Conservation (phyloP, 192 early-diverging fungal genomes). For the Coemansia sp. region DNA sequence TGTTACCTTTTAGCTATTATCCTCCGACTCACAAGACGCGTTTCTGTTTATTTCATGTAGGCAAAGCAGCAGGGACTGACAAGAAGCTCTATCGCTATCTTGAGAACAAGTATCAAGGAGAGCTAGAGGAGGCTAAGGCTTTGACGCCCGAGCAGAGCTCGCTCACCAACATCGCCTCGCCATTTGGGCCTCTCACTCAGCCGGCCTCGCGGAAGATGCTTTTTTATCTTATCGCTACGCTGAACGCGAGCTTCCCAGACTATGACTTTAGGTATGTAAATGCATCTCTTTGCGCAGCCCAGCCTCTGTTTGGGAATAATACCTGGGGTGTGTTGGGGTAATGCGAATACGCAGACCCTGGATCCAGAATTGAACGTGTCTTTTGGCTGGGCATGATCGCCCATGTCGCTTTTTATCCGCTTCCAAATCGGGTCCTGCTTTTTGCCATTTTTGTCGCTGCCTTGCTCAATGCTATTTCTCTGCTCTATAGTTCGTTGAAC, state of each 20-base stretch:
- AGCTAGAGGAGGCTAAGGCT: conserved; percentile 60
- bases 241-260: conserved; percentile 95
- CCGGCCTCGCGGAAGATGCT: conserved; percentile 81
- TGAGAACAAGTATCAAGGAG: conserved; percentile 77
- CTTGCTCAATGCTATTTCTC: neutral
- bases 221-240: conserved; percentile 92
- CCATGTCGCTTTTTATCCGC: neutral
- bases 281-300: neutral
- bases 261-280: conserved; percentile 91
- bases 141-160: conserved; percentile 66
- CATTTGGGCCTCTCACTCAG: conserved; percentile 88
- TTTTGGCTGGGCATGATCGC: neutral
- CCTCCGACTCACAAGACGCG: neutral
- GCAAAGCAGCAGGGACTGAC: conserved; percentile 90
- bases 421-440: neutral
- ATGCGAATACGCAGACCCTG: neutral
- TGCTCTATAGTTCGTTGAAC: conserved; percentile 45
- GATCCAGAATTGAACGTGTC: no score
- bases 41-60: conserved; percentile 44
- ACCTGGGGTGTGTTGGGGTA: conserved; percentile 1
- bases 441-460: neutral
- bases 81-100: conserved; percentile 88
- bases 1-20: no score
- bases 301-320: neutral
- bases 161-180: conserved; percentile 69